Percentiles rank a stretch among this genome's conserved stretches.
Conservation (phyloP, 257 asterid species). For the Forsythia suspensa region DNA sequence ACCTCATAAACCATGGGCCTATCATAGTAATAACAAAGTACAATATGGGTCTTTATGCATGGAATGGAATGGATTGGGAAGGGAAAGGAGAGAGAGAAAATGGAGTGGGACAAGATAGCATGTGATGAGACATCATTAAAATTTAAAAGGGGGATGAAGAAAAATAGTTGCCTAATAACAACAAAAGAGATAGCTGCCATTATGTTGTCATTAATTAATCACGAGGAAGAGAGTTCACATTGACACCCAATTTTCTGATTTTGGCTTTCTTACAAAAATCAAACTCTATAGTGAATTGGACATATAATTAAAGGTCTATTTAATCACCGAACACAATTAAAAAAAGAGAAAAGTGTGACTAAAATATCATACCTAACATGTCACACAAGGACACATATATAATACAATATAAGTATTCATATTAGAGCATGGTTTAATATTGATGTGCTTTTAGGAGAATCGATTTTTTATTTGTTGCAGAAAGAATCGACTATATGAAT, state of each 20-base stretch:
- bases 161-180: slow-evolving; percentile 29
- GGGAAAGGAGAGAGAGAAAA: too few species aligned
- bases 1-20: not conserved
- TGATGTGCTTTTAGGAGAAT: too few species aligned
- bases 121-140: not conserved
- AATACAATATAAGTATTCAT: too few species aligned
- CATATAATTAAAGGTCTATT: not conserved
- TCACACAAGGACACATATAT: not conserved
- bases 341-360: not conserved
- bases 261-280: not conserved
- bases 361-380: not conserved
- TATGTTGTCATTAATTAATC: not conserved
- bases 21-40: too few species aligned
- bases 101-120: not conserved
- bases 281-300: not conserved
- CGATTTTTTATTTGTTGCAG: too few species aligned
- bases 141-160: not conserved
- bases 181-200: slow-evolving; percentile 19
- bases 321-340: not conserved
- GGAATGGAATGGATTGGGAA: too few species aligned
- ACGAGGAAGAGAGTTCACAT: slow-evolving; percentile 2
- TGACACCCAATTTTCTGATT: not conserved
- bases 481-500: too few species aligned
- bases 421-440: too few species aligned
- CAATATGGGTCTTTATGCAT: too few species aligned